phyloP scores from a whole-genome alignment of 805 yeast species.

The Brettanomyces naardenensis region DNA sequence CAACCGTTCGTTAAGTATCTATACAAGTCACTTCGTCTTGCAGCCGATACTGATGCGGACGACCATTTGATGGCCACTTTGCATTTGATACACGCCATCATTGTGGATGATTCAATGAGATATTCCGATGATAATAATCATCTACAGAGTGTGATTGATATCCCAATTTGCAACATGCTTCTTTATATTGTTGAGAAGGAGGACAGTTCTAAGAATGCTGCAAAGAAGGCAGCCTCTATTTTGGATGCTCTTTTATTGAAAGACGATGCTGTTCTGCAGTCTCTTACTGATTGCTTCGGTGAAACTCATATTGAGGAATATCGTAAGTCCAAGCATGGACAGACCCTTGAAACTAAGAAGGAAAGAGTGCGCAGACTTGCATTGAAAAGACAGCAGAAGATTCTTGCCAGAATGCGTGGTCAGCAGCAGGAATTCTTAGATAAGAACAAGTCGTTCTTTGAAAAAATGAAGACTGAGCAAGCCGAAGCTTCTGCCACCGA shows the following conservation, averaged over 20 bases:
- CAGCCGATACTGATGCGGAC: conserved; percentile 44
- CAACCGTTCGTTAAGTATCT: conserved; percentile 47
- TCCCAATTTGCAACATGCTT: conserved; percentile 51
- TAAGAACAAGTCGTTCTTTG: conserved; percentile 27
- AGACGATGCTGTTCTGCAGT: conserved; percentile 41
- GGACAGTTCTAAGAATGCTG: conserved; percentile 38
- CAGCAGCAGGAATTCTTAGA: conserved; percentile 38
- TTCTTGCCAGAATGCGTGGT: conserved; percentile 54
- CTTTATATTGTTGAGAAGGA: conserved; percentile 41
- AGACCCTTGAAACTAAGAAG: conserved; percentile 40
- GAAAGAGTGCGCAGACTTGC: conserved; percentile 53
- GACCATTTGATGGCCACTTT: conserved; percentile 50
- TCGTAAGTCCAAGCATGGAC: conserved; percentile 37
- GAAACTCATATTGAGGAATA: conserved; percentile 41
- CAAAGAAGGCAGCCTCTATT: conserved; percentile 49
- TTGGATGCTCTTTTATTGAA: conserved; percentile 42
- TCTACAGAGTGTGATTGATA: conserved; percentile 31
- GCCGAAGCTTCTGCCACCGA: not conserved
- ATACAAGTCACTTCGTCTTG: conserved; percentile 47
- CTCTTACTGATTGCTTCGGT: conserved; percentile 52
- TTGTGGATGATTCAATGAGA: conserved; percentile 28
- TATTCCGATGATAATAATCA: conserved; percentile 29
- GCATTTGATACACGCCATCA: conserved; percentile 58
- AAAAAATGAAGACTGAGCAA: conserved; percentile 8
- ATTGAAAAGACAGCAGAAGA: conserved; percentile 50